These are phyloP conservation scores for Penicillium chermesinum DNA, from an alignment of 495 filamentous ascomycete species.

Conservation along the genomic window DNA sequence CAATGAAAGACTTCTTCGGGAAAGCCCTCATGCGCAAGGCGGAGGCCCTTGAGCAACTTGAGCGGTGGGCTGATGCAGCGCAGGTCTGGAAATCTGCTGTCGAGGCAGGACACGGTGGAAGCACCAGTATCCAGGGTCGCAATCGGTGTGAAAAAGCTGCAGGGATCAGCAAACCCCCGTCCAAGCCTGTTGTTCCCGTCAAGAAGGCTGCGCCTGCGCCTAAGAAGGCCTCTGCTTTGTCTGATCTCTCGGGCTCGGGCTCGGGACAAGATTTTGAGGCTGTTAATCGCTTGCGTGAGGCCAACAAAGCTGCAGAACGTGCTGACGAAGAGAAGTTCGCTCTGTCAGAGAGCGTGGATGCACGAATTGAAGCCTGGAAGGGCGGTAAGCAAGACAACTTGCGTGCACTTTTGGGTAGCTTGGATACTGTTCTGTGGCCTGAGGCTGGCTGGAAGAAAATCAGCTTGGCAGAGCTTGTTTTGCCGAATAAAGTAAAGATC, in stretches of 20 bases:
- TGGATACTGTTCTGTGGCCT: slow-evolving; percentile 88
- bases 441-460: slow-evolving; percentile 95
- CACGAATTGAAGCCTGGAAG: slow-evolving; percentile 70
- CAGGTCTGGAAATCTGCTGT: slow-evolving; percentile 76
- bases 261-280: slow-evolving; percentile 46
- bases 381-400: slow-evolving; percentile 89
- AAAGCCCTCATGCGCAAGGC: slow-evolving; percentile 93
- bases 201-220: slow-evolving; percentile 31
- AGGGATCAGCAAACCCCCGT: slow-evolving; percentile 47
- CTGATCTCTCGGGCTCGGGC: slow-evolving; percentile 33
- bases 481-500: slow-evolving; percentile 91
- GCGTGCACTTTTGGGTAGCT: slow-evolving; percentile 76
- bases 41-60: slow-evolving; percentile 90
- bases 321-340: slow-evolving; percentile 91
- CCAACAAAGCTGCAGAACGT: slow-evolving; percentile 75
- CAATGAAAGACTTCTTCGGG: slow-evolving; percentile 88
- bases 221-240: slow-evolving; percentile 44
- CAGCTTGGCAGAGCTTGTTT: slow-evolving; percentile 81
- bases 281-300: slow-evolving; percentile 70
- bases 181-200: slow-evolving; percentile 33
- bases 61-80: slow-evolving; percentile 83
- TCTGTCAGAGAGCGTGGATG: slow-evolving; percentile 77
- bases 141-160: slow-evolving; percentile 85
- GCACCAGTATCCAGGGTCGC: slow-evolving; percentile 77
- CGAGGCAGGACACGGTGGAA: slow-evolving; percentile 75